These are phyloP conservation scores for Beauveria sp. DNA, from an alignment of 2,329 filamentous ascomycete genomes.

Conservation along the genomic window DNA sequence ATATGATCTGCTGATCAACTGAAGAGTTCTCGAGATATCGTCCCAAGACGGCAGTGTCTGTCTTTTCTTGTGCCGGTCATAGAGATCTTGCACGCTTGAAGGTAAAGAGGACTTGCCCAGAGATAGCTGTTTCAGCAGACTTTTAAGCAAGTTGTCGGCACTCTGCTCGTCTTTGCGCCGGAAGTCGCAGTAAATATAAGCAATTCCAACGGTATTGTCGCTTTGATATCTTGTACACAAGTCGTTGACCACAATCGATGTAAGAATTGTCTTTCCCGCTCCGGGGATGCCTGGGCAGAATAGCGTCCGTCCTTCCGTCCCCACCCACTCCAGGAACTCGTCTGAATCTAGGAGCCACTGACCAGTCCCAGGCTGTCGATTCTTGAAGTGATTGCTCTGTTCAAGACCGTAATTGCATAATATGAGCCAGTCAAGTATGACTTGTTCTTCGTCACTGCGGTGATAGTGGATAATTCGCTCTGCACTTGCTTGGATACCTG, in stretches of 20 bases:
- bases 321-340: constrained; percentile 24
- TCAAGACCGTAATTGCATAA: constrained; percentile 25
- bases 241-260: background rate
- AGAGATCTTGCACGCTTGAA: constrained; percentile 19
- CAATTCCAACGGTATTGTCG: constrained; percentile 25
- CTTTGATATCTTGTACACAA: constrained; percentile 12
- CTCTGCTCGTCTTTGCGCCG: constrained; percentile 30
- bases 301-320: constrained; percentile 19
- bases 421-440: constrained; percentile 30
- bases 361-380: constrained; percentile 28
- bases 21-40: constrained; percentile 7
- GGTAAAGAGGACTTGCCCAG: too few species aligned
- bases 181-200: constrained; percentile 41
- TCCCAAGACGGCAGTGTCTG: background rate
- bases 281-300: constrained; percentile 29
- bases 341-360: constrained; percentile 33
- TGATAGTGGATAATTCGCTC: background rate
- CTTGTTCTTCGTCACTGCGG: background rate
- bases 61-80: background rate
- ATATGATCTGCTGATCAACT: background rate
- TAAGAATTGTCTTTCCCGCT: constrained; percentile 4
- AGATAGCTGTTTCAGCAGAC: background rate
- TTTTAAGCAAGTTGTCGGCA: constrained; percentile 9
- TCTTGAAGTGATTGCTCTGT: constrained; percentile 26
- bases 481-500: too few species aligned